Conservation (phyloP, 2,329 filamentous ascomycete species). For the Scedosporium boydii region DNA sequence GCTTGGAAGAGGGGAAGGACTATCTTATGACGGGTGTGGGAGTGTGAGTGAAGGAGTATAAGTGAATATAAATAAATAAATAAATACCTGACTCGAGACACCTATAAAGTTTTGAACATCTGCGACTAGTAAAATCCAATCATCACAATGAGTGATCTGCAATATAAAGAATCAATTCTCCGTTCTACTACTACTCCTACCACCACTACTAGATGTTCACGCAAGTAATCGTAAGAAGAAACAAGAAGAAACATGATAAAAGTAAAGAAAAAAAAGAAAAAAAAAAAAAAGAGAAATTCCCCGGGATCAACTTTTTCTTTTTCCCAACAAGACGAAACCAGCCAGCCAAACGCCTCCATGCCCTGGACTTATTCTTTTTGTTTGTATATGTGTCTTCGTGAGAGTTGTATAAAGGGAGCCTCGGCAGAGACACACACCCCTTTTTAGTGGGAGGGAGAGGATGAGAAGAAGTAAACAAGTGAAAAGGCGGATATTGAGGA, state of each 20-base stretch:
- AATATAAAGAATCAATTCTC: not conserved
- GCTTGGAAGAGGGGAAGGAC: not conserved
- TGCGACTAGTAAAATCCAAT: no score
- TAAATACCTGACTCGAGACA: no score
- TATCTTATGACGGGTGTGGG: not conserved
- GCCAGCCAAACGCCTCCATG: constrained; percentile 1
- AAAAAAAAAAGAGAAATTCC: not conserved
- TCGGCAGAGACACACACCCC: not conserved
- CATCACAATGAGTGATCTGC: not conserved
- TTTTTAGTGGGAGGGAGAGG: not conserved
- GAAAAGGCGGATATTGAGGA: not conserved
- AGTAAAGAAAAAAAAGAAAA: not conserved
- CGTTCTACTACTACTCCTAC: not conserved
- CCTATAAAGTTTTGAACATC: no score
- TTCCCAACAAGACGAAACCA: not conserved
- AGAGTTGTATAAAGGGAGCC: not conserved
- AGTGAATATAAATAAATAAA: not conserved
- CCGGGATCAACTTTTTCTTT: constrained; percentile 2
- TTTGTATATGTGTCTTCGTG: constrained; percentile 1
- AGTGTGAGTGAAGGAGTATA: not conserved
- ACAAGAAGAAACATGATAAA: not conserved
- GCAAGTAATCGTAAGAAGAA: not conserved
- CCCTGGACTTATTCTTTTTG: not conserved
- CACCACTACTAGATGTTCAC: not conserved
- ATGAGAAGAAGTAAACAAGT: not conserved